These are phyloP conservation scores for Lipomyces yamadae DNA, from an alignment of 805 yeast species.

Conservation along the genomic window DNA sequence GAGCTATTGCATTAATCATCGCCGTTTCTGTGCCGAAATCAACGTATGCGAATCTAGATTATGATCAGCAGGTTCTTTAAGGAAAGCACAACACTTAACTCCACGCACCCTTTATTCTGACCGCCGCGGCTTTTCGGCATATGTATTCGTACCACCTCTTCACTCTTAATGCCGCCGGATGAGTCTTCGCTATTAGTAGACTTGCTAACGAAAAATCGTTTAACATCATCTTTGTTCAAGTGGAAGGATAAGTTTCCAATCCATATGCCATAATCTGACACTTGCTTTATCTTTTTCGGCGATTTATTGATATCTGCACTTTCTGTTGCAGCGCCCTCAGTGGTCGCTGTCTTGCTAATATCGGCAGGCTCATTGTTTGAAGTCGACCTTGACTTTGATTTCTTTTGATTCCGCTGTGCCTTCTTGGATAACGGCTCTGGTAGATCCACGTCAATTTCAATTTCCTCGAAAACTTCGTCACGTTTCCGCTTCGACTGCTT, in stretches of 20 bases:
- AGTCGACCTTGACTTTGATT: slow-evolving; percentile 46
- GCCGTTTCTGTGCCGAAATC: slow-evolving; percentile 71
- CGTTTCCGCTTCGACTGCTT: slow-evolving; percentile 22
- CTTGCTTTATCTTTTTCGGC: slow-evolving; percentile 42
- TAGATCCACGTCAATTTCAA: slow-evolving; percentile 53
- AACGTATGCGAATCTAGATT: slow-evolving; percentile 85
- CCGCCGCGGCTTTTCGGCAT: slow-evolving; percentile 69
- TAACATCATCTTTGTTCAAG: slow-evolving; percentile 74
- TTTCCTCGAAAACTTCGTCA: slow-evolving; percentile 43
- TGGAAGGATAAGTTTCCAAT: slow-evolving; percentile 89
- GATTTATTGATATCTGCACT: slow-evolving; percentile 38
- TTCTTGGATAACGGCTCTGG: slow-evolving; percentile 88
- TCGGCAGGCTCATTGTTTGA: slow-evolving; percentile 48
- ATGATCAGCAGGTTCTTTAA: slow-evolving; percentile 45
- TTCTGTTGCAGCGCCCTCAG: slow-evolving; percentile 2
- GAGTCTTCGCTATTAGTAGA: slow-evolving; percentile 48
- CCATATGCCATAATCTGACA: slow-evolving; percentile 81
- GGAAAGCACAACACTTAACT: neutral
- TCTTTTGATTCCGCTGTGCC: slow-evolving; percentile 80
- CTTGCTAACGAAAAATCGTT: slow-evolving; percentile 65
- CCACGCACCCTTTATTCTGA: slow-evolving; percentile 52
- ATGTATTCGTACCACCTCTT: slow-evolving; percentile 74
- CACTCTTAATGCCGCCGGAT: slow-evolving; percentile 51
- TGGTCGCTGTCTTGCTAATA: slow-evolving; percentile 27
- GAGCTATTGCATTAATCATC: slow-evolving; percentile 62